Evolutionary conservation across 2,329 filamentous ascomycete species (phyloP), one percentile per base, ranked within the genome.

Genomic region (Blastomyces silverae): DNA sequence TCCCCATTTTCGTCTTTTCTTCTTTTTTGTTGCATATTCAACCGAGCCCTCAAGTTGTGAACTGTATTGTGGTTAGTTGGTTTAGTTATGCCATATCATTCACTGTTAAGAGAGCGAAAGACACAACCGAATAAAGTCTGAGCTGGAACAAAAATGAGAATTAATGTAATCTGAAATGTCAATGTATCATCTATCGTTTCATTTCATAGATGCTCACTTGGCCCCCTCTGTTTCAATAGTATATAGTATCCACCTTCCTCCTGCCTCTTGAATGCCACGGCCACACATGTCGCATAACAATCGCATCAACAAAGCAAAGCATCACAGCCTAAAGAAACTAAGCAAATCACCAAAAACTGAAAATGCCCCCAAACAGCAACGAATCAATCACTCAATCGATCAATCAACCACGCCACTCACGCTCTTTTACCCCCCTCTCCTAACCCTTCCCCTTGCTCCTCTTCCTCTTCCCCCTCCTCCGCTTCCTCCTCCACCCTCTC

Each of bases 401-500:
- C 5, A 44, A 44, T 15, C 39, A 44, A 44, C 15, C 39, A 17
- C 11, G 31, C 15, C 39, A 44, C 39, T 44, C 39, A 44, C 39
- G 31, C 31, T 34, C 31, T 7, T 34, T 7, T 34, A 34, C 31
- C 31, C 31, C 31, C 31, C 5, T 34, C 31, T 4, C 31, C 31
- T 7, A 5, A 15, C 13, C 39, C 11, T 44, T 13, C 39, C 15
- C 11, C 11, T 17, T 44, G 39, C 31, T 53, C 61, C 44, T 42
- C 48, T 4, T 42, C 44, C 15, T n/a, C 46, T n/a, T 11, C n/a
- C 5, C 8, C 20, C 5, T 50, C 46, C 46, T 11, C 46, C 7
- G 1, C 50, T 7, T 56, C 48, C 59, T 65, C 65, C 28, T 65
- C 65, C 73, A 3, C 74, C 71, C 76, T 76, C n/a, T 74, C 74